Base-by-base conservation (phyloP, 805 yeast species). In the Isabelozyma heimii region DNA sequence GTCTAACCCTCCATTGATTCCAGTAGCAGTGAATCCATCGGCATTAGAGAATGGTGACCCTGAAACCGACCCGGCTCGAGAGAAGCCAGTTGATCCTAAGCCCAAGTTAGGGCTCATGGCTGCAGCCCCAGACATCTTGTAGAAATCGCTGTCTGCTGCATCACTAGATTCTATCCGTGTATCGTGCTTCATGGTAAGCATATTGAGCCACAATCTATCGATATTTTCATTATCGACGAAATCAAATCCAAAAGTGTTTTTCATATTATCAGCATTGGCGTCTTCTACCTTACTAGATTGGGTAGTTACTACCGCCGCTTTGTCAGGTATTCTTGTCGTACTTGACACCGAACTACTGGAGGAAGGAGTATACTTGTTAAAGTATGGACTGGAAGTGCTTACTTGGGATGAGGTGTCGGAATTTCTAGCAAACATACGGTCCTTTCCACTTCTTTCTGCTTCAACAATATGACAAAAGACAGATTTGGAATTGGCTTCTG, bases 201-300 rank as follows among this genome's bases (percentile, higher is more conserved):
- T 57, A 37, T 66, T 69, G 33, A 66, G 52, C 75, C 75, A 70
- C 15, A 68, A 48, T 39, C 63, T 62, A 53, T 70, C 75, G 37
- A 69, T 60, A 44, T 69, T 70, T 5, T 56, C 56, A 47, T 62
- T 60, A 35, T 58, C 53, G 26, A 63, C 56, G 42, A 54, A 56
- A 37, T 65, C 59, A 38, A 60, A 39, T 12, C 49, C 50, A 43
- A 52, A 52, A 27, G 44, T 51, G 15, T 28, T 46, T 35, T 24
- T 30, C 9, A 42, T 42, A 24, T 43, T 44, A 12, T 40, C 40
- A n/a, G 41, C n/a, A n/a, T 27, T 17, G 14, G 40, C 24, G 14
- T 16, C 40, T 37, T 37, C 27, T 40, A 3, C 13, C 12, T 17
- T 40, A 14, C 12, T 24, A 14, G 40, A 5, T 12, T 15, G 5